phyloP scores from a whole-genome alignment of 140 eudicot genomes.

The Bidens hawaiensis region DNA sequence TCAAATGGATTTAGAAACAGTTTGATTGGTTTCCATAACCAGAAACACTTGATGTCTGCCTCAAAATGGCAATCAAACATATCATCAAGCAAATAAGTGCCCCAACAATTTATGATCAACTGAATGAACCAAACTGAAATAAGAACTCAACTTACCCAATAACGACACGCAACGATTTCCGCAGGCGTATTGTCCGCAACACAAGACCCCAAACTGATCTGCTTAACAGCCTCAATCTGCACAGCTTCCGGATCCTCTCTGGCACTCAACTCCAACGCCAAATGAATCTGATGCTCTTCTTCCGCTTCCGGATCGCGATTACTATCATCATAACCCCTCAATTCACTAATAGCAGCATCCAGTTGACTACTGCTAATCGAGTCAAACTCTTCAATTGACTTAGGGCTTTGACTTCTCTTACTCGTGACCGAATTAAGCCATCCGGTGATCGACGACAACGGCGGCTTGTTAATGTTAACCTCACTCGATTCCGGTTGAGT shows the following conservation, averaged over 20 bases:
- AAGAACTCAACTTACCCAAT: conserved; percentile 48
- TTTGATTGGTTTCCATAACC: conserved; percentile 8
- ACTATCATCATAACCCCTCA: conserved; percentile 38
- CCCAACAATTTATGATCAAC: background rate
- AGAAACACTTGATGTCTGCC: conserved; percentile 9
- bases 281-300: conserved; percentile 83
- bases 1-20: background rate
- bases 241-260: conserved; percentile 95
- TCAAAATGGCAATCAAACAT: conserved; percentile 12
- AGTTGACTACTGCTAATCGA: conserved; percentile 47
- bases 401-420: conserved; percentile 57
- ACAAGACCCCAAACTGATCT: conserved; percentile 83
- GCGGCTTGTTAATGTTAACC: conserved; percentile 27
- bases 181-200: conserved; percentile 59
- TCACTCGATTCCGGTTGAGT: conserved; percentile 33
- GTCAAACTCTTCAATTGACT: conserved; percentile 56
- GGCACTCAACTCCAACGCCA: conserved; percentile 94
- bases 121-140: background rate
- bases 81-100: conserved; percentile 1
- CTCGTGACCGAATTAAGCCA: conserved; percentile 77
- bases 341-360: conserved; percentile 64
- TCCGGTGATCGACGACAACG: conserved; percentile 58
- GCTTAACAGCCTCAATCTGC: conserved; percentile 96
- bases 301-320: conserved; percentile 62
- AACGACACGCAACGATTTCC: conserved; percentile 65